Percentiles rank a stretch among this genome's conserved stretches.
Conservation (phyloP, 257 asterid genomes). For the Knoxia roxburghii region DNA sequence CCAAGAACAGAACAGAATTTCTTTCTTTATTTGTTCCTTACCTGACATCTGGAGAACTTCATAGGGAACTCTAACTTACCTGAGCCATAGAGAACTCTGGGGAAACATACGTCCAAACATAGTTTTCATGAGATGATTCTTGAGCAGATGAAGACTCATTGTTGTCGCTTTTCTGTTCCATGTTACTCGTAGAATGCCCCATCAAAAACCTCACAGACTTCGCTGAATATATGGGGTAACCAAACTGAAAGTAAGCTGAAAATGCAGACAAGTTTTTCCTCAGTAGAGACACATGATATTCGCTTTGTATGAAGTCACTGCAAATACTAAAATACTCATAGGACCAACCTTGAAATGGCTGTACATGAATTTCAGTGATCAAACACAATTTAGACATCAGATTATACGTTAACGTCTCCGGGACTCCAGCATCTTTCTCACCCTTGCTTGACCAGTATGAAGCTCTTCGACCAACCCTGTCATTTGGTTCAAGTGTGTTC, state of each 20-base stretch:
- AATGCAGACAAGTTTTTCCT: slow-evolving; percentile 15
- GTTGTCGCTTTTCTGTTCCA: slow-evolving; percentile 22
- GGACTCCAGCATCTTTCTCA: slow-evolving; percentile 36
- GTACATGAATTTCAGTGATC: slow-evolving; percentile 60
- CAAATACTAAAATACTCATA: not conserved
- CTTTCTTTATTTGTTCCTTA: too few species aligned
- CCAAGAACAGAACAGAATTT: too few species aligned
- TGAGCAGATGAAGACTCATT: slow-evolving; percentile 25
- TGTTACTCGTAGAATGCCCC: slow-evolving; percentile 44
- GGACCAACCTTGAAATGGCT: slow-evolving; percentile 72
- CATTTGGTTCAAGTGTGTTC: slow-evolving; percentile 55
- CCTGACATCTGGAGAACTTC: too few species aligned
- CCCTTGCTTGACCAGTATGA: slow-evolving; percentile 94
- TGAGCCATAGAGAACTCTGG: slow-evolving; percentile 67
- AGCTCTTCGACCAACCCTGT: slow-evolving; percentile 45
- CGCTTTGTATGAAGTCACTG: slow-evolving; percentile 8
- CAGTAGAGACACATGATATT: slow-evolving; percentile 19
- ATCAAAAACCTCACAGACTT: slow-evolving; percentile 58
- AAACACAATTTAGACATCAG: slow-evolving; percentile 51
- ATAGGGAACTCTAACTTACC: too few species aligned
- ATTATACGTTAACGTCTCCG: slow-evolving; percentile 57
- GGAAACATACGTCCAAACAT: slow-evolving; percentile 61
- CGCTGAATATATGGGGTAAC: slow-evolving; percentile 71
- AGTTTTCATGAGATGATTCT: slow-evolving; percentile 33
- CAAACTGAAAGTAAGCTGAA: slow-evolving; percentile 74